Percentiles rank a stretch among this genome's conserved stretches.
These are phyloP conservation scores for Polytolypa hystricis DNA, from an alignment of 2,329 filamentous ascomycete genomes.

Conservation along the genomic window DNA sequence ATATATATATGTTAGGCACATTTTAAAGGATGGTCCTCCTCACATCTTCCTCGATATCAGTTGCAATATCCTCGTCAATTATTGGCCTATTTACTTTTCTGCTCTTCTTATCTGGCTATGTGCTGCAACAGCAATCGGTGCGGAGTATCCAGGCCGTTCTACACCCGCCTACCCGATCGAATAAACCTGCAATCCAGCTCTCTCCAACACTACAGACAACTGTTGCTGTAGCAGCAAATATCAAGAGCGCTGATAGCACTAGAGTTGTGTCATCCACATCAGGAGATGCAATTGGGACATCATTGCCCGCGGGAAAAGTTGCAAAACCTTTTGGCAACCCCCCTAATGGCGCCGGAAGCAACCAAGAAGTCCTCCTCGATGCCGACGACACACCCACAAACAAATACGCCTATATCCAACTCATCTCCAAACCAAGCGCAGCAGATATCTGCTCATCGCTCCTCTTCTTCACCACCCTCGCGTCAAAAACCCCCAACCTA, in stretches of 20 bases:
- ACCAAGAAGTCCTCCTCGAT: constrained; percentile 12
- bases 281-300: too few species aligned
- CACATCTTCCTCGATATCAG: constrained; percentile 34
- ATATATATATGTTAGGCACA: too few species aligned
- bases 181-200: too few species aligned
- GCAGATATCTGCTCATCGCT: constrained; percentile 36
- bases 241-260: too few species aligned
- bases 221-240: too few species aligned
- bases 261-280: too few species aligned
- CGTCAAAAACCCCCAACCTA: constrained; percentile 22
- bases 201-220: not conserved
- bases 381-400: constrained; percentile 8
- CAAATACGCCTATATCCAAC: constrained; percentile 32
- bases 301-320: not conserved
- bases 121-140: constrained; percentile 76
- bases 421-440: constrained; percentile 32
- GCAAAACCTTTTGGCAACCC: constrained; percentile 1
- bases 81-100: constrained; percentile 69
- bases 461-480: constrained; percentile 32
- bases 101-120: constrained; percentile 79
- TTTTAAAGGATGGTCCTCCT: constrained; percentile 37
- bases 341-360: constrained; percentile 15
- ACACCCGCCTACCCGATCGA: constrained; percentile 1
- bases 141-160: constrained; percentile 51
- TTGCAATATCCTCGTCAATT: constrained; percentile 32